Base-by-base conservation (phyloP, 2,329 filamentous ascomycete genomes). In the Emergomyces africanus region DNA sequence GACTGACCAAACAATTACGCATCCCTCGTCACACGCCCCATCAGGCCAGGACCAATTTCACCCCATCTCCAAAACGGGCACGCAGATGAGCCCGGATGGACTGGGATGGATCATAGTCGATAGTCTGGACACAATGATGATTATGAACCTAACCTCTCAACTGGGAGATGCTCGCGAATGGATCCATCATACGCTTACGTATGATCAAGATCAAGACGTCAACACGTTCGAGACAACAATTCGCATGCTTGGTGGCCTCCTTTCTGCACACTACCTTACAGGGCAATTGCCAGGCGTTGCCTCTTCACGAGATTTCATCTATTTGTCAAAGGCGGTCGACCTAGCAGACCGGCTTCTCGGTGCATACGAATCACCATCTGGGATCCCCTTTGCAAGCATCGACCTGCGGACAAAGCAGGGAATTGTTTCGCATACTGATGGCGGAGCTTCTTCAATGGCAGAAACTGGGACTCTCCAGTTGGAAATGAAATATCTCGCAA, bases 61-160 rank as follows among this genome's bases (percentile, higher is more conserved):
- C 66, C 94, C 94, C 1, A 75, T 92, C 35, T 84, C 88, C 5
- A 94, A 94, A 71, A 83, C 76, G 20, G 89, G 90, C 57, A 80
- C 79, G 55, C 85, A 94, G 67, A 97, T 99, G 92, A 85, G 90
- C 6, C 81, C 87, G 2, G 85, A 89, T 62, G 94, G 92, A 25
- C 81, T 99, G 74, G 94, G 94, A 35, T 99, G 95, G 94, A 97
- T 97, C 68, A 96, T 99, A 62, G 87, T 99, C 60, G 94, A 99
- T 75, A 85, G 92, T 15, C 78, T 99, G 63, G 94, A 99, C 73
- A 99, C 94, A 0, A 83, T 97, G 80, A 99, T 99, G 77, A 79
- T 99, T 62, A 99, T 99, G 94, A 97, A 97, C 72, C 79, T 95
- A 64, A 97, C 92, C 18, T 87, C 84, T 39, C 85, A 91, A 62